Base-by-base conservation (phyloP, 129 eudicot genomes). In the Helianthus tuberosus region DNA sequence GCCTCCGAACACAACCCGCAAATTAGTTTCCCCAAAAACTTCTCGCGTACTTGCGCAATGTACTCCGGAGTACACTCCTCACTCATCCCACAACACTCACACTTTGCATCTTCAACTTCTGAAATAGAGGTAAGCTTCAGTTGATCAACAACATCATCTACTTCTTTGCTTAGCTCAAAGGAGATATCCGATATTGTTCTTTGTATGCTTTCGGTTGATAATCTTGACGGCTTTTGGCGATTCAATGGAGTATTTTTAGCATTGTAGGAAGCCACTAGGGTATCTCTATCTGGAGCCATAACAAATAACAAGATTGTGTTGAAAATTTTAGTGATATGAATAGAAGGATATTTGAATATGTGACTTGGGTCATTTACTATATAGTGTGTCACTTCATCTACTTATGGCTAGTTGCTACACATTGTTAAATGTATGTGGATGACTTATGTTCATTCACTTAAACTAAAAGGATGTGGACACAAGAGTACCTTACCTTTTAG, bases 41-140 rank as follows among this genome's bases (percentile, higher is more conserved):
- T 86, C 5, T 73, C 81, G 1, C 91, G 86, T 29, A 91, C 80
- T n/a, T 77, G 67, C 5, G 76, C 77, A 46, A 94, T 86, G 75
- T 94, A 94, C 76, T 83, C 88, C 0, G 86, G 89, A 0, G 99
- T 91, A 76, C 93, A 94, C 84, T 94, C 99, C 81, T 94, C 99
- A 27, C 68, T 59, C 91, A 94, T 73, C 53, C 99, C 97, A 70
- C 99, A 95, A 66, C 99, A 95, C 86, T 95, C 99, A 62, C 99
- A 91, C 80, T 87, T 85, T 3, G 97, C 99, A 12, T 89, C 88
- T 75, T 90, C 98, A 5, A 90, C 89, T 76, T 94, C 98, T 10
- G 96, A 84, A 17, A 90, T 84, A 0, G 93, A 63, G 0, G 96
- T 84, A 23, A 89, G 91, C 13, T 51, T 78, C 29, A 63, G 61